Evolutionary conservation across 257 asterid genomes (phyloP).

Genomic region (Salvia miltiorrhiza): DNA sequence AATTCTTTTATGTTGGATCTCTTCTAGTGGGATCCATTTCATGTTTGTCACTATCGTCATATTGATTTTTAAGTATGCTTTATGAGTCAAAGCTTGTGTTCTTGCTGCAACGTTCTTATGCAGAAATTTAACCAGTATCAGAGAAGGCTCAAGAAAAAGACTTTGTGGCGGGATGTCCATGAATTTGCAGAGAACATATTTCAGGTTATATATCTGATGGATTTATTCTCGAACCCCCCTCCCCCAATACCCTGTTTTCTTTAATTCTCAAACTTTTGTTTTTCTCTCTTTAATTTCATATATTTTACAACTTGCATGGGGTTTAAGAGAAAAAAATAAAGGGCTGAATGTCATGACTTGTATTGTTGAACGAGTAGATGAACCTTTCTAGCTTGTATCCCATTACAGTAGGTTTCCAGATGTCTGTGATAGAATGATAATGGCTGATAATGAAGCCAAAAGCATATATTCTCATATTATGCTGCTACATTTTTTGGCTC

Average conservation of each 20-base stretch:
- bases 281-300: neutral
- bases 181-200: conserved; percentile 70
- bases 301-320: neutral
- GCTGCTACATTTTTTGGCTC: neutral
- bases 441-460: neutral
- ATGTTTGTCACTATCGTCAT: neutral
- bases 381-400: neutral
- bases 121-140: conserved; percentile 50
- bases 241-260: neutral
- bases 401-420: neutral
- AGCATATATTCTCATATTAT: neutral
- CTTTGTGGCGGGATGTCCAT: conserved; percentile 51
- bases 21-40: neutral
- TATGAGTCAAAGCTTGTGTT: conserved; percentile 4
- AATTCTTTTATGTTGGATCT: neutral
- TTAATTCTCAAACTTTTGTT: neutral
- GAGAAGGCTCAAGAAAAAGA: conserved; percentile 55
- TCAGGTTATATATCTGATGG: conserved; percentile 44
- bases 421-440: neutral
- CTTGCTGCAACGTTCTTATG: conserved; percentile 16
- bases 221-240: neutral
- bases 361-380: neutral
- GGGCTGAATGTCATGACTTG: neutral
- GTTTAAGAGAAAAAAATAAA: neutral
- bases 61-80: neutral